phyloP scores from a whole-genome alignment of 768 basidiomycete species.

The Nidula microcarpa region DNA sequence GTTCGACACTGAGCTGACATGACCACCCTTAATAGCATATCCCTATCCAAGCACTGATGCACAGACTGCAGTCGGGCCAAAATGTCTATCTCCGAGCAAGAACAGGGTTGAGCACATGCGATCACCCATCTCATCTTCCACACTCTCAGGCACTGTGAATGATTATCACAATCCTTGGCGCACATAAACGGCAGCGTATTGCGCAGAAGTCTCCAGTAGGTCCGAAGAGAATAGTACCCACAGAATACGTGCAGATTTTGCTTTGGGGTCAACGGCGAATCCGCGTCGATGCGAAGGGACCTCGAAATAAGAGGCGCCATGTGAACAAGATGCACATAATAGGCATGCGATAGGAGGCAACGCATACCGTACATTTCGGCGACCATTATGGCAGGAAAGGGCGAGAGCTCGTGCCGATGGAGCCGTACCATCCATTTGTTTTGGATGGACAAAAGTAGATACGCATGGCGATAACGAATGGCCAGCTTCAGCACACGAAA shows the following conservation, averaged over 20 bases:
- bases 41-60: conserved; percentile 22
- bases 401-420: conserved; percentile 20
- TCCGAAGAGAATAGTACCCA: conserved; percentile 29
- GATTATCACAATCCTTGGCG: conserved; percentile 27
- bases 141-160: conserved; percentile 29
- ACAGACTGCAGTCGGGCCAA: conserved; percentile 28
- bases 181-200: conserved; percentile 22
- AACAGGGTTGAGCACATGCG: conserved; percentile 16
- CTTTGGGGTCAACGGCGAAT: conserved; percentile 14
- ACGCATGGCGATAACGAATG: conserved; percentile 18
- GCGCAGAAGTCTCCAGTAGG: conserved; percentile 28
- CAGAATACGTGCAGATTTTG: conserved; percentile 28
- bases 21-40: conserved; percentile 22
- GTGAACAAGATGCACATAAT: conserved; percentile 28
- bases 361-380: conserved; percentile 21
- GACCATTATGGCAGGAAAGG: conserved; percentile 23
- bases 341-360: conserved; percentile 25
- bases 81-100: conserved; percentile 26
- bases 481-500: conserved; percentile 30
- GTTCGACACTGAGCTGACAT: conserved; percentile 31
- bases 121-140: conserved; percentile 32
- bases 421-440: conserved; percentile 29
- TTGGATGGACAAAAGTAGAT: conserved; percentile 20
- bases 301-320: conserved; percentile 14
- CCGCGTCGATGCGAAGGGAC: conserved; percentile 8